Percentiles rank a stretch among this genome's conserved stretches.
Conservation (phyloP, 768 basidiomycete species). For the Paxillus involutus region DNA sequence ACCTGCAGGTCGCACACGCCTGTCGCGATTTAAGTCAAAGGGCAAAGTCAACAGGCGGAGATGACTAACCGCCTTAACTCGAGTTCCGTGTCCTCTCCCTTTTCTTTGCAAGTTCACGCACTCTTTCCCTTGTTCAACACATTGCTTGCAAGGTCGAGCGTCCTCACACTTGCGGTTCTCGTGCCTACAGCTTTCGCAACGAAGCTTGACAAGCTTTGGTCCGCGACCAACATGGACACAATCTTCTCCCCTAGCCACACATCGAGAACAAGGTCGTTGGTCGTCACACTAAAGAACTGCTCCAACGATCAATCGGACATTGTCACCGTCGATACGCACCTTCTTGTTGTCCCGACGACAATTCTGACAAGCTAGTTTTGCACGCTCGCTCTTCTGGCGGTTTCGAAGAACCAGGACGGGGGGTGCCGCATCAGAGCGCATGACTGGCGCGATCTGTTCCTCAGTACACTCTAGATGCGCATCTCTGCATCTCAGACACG, state of each 20-base stretch:
- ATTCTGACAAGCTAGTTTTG: slow-evolving; percentile 57
- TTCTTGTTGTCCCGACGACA: slow-evolving; percentile 70
- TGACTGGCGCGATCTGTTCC: slow-evolving; percentile 29
- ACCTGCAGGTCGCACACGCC: slow-evolving; percentile 66
- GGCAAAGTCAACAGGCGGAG: slow-evolving; percentile 4
- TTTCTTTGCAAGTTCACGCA: slow-evolving; percentile 53
- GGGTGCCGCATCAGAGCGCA: slow-evolving; percentile 25
- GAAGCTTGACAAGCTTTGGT: slow-evolving; percentile 57
- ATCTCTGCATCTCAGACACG: slow-evolving; percentile 36
- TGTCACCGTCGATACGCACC: slow-evolving; percentile 31
- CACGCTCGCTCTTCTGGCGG: slow-evolving; percentile 45
- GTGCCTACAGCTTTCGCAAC: slow-evolving; percentile 57
- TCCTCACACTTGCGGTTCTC: slow-evolving; percentile 63
- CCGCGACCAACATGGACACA: slow-evolving; percentile 57
- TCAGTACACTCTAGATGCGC: slow-evolving; percentile 46
- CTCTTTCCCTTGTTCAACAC: slow-evolving; percentile 44
- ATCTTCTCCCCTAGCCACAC: slow-evolving; percentile 50
- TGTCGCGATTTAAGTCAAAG: slow-evolving; percentile 25
- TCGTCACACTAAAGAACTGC: slow-evolving; percentile 51
- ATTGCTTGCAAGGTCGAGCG: slow-evolving; percentile 52
- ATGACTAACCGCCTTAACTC: slow-evolving; percentile 57
- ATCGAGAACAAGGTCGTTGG: slow-evolving; percentile 61
- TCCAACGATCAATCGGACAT: neutral
- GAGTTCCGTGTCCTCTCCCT: slow-evolving; percentile 55
- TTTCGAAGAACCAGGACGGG: slow-evolving; percentile 23